phyloP scores from a whole-genome alignment of 345 rosid genomes.

The Syzygium aqueum region DNA sequence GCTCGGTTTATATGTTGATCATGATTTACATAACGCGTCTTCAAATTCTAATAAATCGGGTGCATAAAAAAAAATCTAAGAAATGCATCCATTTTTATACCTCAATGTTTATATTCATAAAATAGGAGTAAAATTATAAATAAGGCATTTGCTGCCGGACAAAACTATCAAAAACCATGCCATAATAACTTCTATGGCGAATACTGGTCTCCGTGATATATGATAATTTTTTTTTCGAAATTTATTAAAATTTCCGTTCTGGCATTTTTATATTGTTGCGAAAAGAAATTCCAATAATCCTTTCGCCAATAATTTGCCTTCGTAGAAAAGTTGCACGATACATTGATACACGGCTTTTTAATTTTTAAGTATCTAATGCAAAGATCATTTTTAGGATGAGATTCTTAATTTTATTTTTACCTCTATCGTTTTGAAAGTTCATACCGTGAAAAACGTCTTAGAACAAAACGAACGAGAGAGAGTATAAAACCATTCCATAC shows the following conservation, averaged over 20 bases:
- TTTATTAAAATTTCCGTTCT: neutral
- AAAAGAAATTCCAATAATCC: neutral
- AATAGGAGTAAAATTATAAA: fast-evolving
- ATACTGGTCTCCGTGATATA: fast-evolving
- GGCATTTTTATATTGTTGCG: neutral
- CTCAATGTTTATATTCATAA: neutral
- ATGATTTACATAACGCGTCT: fast-evolving
- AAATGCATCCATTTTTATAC: fast-evolving
- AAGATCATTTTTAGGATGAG: neutral
- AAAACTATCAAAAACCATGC: neutral
- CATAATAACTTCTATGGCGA: neutral
- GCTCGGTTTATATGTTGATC: neutral
- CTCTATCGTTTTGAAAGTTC: no score
- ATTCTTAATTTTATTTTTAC: no score
- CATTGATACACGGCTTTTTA: neutral
- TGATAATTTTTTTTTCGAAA: fast-evolving
- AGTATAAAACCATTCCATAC: neutral
- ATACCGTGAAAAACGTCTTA: no score
- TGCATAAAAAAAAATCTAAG: neutral
- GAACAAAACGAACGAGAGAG: neutral
- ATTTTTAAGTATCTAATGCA: neutral
- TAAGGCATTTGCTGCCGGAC: fast-evolving
- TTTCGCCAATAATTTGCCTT: neutral
- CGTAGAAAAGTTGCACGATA: neutral
- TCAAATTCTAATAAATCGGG: neutral